Base-by-base conservation (phyloP, 169 alveolate species). In the Cryptosporidium ryanae region DNA sequence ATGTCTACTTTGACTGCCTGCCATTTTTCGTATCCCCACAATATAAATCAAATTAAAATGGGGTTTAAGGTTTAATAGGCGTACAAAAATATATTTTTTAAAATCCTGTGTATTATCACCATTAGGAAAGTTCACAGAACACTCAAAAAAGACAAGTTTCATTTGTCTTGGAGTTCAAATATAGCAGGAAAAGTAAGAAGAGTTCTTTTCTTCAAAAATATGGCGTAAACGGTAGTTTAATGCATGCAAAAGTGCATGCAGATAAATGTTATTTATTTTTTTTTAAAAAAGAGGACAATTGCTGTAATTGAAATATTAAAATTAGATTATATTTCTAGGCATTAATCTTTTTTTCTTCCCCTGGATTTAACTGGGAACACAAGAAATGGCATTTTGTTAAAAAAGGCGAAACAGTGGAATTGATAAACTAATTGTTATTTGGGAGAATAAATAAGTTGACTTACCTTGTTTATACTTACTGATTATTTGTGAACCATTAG, bases 331-430 rank as follows among this genome's bases (percentile, higher is more conserved):
- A 25, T 17, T 17, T 29, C 2, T 31, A 27, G 10, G 32, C 2
- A 18, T 32, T 76, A 76, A 18, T 59, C 87, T 34, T 76, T 76
- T 44, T 76, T 76, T 61, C 87, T 76, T 34, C 87, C 87, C 21
- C 87, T 54, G n/a, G 71, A 49, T 76, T 32, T 27, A 59, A 76
- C 87, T 76, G 21, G 15, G 15, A 50, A 48, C 17, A 21, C 18
- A 52, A 32, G 2, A 4, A 32, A 38, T 67, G 34, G 18, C 25
- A 43, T 17, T 43, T 71, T 29, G 46, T 0, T 38, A 38, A 38
- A 38, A 38, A 38, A 38, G 0, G 46, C 8, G 46, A 38, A 38
- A 6, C 1, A 5, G 15, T 32, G 43, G n/a, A 76, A 59, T 1
- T 5, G 1, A 8, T 61, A 29, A 18, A n/a, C n/a, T n/a, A n/a